Percentiles rank a stretch among this genome's conserved stretches.
phyloP scores from a whole-genome alignment of 2,329 filamentous ascomycete genomes.

The Sporothrix schenckii region DNA sequence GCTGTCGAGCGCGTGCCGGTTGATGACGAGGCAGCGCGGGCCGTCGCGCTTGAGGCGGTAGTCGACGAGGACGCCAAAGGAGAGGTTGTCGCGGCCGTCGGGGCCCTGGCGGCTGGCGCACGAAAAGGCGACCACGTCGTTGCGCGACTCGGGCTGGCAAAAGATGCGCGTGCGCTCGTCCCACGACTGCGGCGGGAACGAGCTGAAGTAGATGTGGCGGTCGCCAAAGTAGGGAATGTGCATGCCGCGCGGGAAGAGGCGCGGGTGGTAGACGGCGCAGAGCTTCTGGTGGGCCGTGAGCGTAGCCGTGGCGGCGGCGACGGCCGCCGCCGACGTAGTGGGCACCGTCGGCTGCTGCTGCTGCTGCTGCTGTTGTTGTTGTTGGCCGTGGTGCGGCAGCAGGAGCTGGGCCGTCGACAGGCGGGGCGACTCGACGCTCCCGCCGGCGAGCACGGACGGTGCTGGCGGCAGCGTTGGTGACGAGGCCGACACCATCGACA shows the following conservation, averaged over 20 bases:
- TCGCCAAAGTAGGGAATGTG: constrained; percentile 29
- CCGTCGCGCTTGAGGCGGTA: constrained; percentile 17
- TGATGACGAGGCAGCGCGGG: constrained; percentile 29
- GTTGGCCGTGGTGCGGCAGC: not conserved
- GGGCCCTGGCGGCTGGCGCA: constrained; percentile 27
- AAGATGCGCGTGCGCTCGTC: constrained; percentile 32
- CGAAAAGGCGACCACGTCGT: constrained; percentile 25
- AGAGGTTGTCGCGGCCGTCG: constrained; percentile 20
- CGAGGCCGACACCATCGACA: not conserved
- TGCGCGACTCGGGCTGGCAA: constrained; percentile 30
- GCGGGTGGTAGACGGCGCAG: constrained; percentile 29
- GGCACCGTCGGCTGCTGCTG: not conserved
- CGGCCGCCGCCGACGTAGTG: not conserved
- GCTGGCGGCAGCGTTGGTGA: not conserved
- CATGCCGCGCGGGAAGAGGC: constrained; percentile 30
- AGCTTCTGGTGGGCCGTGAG: not conserved
- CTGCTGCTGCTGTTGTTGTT: too few relatives aligned
- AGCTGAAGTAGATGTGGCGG: constrained; percentile 22
- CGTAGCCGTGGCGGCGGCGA: not conserved
- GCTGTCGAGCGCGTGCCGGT: constrained; percentile 26
- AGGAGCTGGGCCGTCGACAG: not conserved
- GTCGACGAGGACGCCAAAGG: constrained; percentile 32
- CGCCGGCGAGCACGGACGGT: not conserved
- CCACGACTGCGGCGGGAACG: constrained; percentile 22
- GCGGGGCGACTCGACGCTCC: constrained; percentile 2